These are phyloP conservation scores for Collybiopsis luxurians DNA, from an alignment of 768 basidiomycete genomes.

Conservation along the genomic window DNA sequence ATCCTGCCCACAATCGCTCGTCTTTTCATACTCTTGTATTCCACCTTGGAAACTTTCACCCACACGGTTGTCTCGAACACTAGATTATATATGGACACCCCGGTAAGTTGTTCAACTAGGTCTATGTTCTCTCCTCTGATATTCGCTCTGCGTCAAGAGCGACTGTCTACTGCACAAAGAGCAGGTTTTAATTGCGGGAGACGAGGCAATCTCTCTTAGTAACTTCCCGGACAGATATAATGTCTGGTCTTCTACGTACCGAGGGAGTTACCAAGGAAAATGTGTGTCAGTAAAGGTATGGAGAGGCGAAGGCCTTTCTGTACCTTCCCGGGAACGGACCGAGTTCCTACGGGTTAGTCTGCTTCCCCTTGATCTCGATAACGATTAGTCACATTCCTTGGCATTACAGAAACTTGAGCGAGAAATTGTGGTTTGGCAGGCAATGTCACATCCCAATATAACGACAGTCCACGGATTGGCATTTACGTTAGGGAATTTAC, in stretches of 20 bases:
- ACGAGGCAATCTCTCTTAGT: not conserved
- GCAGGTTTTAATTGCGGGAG: not conserved
- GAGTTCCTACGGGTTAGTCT: not conserved
- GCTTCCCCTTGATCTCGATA: not conserved
- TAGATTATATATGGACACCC: not conserved
- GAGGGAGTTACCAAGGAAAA: not conserved
- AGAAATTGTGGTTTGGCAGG: conserved; percentile 6
- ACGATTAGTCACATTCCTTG: not conserved
- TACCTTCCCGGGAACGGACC: not conserved
- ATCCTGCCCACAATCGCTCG: too few relatives aligned
- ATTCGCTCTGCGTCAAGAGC: not conserved
- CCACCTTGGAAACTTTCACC: not conserved
- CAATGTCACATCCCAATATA: conserved; percentile 7
- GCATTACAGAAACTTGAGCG: not conserved
- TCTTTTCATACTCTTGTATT: too few relatives aligned
- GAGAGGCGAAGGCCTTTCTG: not conserved
- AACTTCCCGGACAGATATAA: not conserved
- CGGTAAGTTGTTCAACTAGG: not conserved
- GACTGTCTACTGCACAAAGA: not conserved
- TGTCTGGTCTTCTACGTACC: conserved; percentile 1
- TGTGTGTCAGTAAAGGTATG: not conserved
- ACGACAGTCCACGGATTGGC: not conserved
- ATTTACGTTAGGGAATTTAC: not conserved
- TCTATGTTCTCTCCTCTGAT: not conserved
- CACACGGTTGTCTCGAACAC: not conserved